phyloP scores from a whole-genome alignment of 495 filamentous ascomycete species.

The Lophium mytilinum region DNA sequence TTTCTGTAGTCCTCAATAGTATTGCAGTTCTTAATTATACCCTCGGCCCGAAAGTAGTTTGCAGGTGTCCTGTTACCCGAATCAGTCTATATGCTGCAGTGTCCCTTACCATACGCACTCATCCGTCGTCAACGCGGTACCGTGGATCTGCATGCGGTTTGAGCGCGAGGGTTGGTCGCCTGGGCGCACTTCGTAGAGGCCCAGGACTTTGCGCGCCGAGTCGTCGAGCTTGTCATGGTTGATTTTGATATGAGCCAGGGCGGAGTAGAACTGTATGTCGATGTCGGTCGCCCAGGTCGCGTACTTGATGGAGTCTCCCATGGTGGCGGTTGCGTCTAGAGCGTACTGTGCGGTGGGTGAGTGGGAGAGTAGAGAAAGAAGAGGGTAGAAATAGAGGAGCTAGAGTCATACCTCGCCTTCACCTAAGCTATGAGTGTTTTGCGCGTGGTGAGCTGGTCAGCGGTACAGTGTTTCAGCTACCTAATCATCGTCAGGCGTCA shows the following conservation, averaged over 20 bases:
- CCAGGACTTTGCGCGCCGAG: constrained; percentile 77
- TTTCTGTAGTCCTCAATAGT: constrained; percentile 88
- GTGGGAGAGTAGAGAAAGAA: not conserved
- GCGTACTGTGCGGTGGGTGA: not conserved
- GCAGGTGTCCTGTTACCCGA: constrained; percentile 53
- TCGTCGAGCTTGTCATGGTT: constrained; percentile 95
- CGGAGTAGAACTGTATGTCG: constrained; percentile 87
- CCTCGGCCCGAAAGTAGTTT: constrained; percentile 74
- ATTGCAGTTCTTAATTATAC: constrained; percentile 91
- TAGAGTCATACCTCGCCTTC: constrained; percentile 4
- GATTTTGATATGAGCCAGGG: constrained; percentile 81
- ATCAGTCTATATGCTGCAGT: not conserved
- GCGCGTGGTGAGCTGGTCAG: constrained; percentile 7
- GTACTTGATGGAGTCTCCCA: constrained; percentile 45
- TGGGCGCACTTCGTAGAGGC: constrained; percentile 76
- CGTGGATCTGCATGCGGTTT: constrained; percentile 79
- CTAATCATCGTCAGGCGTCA: constrained; percentile 3
- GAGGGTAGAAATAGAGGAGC: not conserved
- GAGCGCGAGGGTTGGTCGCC: constrained; percentile 60
- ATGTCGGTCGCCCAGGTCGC: constrained; percentile 87
- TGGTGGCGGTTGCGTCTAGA: constrained; percentile 16
- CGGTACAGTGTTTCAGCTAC: not conserved
- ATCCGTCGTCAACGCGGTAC: constrained; percentile 71
- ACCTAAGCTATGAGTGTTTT: too few relatives aligned
- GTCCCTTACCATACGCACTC: constrained; percentile 49